These are phyloP conservation scores for Solanum phureja DNA, from an alignment of 257 asterid species.

Conservation along the genomic window DNA sequence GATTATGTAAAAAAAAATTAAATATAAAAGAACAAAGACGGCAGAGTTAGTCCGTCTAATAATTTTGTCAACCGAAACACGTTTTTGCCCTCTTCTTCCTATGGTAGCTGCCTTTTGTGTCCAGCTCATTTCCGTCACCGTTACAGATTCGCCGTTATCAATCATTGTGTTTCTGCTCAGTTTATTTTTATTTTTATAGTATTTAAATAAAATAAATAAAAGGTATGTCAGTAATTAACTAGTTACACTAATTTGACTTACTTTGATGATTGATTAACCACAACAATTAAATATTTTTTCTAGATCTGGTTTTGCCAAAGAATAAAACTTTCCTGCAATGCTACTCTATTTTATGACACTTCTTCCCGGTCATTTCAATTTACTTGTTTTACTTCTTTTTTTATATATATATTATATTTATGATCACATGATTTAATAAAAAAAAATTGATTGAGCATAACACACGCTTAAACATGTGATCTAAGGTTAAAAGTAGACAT, in stretches of 20 bases:
- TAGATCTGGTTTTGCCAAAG: background rate
- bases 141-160: constrained; percentile 3
- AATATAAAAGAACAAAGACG: background rate
- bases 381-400: no score
- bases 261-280: background rate
- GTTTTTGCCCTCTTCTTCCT: background rate
- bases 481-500: background rate
- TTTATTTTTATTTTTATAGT: background rate
- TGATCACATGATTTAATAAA: no score
- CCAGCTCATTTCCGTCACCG: background rate
- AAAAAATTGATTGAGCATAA: no score
- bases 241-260: background rate
- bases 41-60: constrained; percentile 3
- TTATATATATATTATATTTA: no score
- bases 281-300: background rate
- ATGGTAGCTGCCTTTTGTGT: background rate
- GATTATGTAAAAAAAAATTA: background rate
- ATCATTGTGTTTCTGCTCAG: background rate
- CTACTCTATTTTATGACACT: background rate
- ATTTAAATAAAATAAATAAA: background rate
- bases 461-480: background rate
- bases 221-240: background rate
- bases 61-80: constrained; percentile 6
- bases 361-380: no score
- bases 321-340: no score